Evolutionary conservation across 768 basidiomycete species (phyloP), one percentile per base, ranked within the genome.

Genomic region (Auricularia sp.): DNA sequence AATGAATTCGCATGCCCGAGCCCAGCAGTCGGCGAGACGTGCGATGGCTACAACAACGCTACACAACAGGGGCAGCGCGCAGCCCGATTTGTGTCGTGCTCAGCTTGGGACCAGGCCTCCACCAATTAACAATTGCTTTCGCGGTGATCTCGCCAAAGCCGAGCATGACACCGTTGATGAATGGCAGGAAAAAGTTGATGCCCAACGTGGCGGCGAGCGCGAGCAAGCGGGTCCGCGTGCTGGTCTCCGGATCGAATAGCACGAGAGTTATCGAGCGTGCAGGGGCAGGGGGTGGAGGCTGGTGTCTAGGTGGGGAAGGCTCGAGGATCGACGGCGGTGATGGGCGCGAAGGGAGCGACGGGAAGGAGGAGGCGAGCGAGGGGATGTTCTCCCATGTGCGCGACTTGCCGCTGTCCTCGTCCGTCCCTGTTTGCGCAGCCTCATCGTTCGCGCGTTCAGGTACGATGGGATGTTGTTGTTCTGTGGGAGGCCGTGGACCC

Each of bases 81-180:
- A 29, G 29, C 29, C 29, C 29, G 29, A 29, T 29, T 29, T 29
- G 29, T 29, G 29, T 29, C 29, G 29, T 3, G 29, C 29, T 29
- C 29, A 65, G 54, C 33, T 64, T 63, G 16, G 67, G 63, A 24
- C 67, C 58, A 29, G 66, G 64, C 70, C 72, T 70, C 14, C 75
- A 69, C 29, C 70, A 71, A 13, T 69, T 73, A 59, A 77, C 62
- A 61, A 75, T 68, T 63, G 73, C 73, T 65, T 74, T 69, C 1
- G 76, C 93, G 72, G 94, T 93, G 62, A 96, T 89, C 75, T 96
- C 94, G 47, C 93, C 93, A 72, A 95, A 94, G n/a, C 93, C 93
- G 62, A 94, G 84, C 93, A 96, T 96, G 65, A 96, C 90, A 21
- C 93, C 94, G 68, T 95, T 96, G 8, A 96, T 82, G 74, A 96